phyloP scores from a whole-genome alignment of 768 basidiomycete genomes.

The Amanita pseudoporphyria region DNA sequence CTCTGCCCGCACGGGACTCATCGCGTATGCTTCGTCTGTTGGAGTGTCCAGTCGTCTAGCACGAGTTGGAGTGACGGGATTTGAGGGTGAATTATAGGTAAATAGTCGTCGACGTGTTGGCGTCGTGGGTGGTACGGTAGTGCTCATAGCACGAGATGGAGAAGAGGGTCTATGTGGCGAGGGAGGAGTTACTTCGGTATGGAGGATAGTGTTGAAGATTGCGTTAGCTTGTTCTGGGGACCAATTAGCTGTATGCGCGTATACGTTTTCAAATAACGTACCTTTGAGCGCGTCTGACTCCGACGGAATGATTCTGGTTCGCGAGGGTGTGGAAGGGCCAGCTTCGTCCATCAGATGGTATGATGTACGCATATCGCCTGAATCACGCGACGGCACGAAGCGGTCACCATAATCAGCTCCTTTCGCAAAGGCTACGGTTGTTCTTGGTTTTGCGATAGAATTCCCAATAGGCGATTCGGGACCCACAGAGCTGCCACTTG shows the following conservation, averaged over 20 bases:
- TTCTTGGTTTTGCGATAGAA: not conserved
- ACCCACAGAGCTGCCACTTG: conserved; percentile 42
- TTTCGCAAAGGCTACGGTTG: conserved; percentile 9
- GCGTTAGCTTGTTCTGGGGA: conserved; percentile 72
- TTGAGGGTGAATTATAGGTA: conserved; percentile 56
- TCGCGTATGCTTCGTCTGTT: conserved; percentile 80
- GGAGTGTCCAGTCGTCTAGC: conserved; percentile 60
- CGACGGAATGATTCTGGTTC: conserved; percentile 52
- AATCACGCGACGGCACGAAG: conserved; percentile 60
- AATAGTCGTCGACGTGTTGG: conserved; percentile 57
- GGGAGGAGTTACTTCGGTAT: conserved; percentile 69
- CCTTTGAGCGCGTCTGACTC: conserved; percentile 76
- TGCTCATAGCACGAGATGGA: conserved; percentile 30
- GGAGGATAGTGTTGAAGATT: conserved; percentile 67
- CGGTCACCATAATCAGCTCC: conserved; percentile 47
- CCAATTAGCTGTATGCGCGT: not conserved
- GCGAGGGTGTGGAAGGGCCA: conserved; percentile 49
- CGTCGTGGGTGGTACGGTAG: conserved; percentile 33
- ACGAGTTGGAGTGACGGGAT: conserved; percentile 46
- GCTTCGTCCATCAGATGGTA: conserved; percentile 57
- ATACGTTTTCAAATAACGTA: conserved; percentile 15
- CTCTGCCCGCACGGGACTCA: conserved; percentile 81
- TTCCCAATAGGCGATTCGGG: conserved; percentile 15
- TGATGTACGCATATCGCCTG: conserved; percentile 54
- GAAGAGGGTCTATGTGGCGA: conserved; percentile 56